Conservation (phyloP, 805 yeast species). For the Barnettozyma wickerhamii region DNA sequence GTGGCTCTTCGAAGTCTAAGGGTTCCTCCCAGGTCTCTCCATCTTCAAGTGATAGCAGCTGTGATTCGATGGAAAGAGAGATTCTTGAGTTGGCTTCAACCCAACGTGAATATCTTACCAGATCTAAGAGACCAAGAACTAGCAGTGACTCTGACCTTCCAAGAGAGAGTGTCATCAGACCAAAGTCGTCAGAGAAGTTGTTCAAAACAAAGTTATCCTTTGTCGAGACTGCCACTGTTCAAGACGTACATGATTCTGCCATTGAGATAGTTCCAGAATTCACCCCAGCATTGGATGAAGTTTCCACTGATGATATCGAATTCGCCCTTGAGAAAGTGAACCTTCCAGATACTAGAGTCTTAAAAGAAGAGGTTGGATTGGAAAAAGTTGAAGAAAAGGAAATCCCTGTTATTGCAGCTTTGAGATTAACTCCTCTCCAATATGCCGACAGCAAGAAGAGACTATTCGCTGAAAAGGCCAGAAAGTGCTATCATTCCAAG, state of each 20-base stretch:
- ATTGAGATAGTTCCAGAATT: constrained; percentile 16
- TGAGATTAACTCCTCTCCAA: constrained; percentile 21
- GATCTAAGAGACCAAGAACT: constrained; percentile 6
- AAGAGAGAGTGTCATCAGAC: background rate
- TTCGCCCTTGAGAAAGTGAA: constrained; percentile 12
- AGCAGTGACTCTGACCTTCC: background rate
- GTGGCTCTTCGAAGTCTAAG: background rate
- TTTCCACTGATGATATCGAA: constrained; percentile 10
- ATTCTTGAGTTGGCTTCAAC: background rate
- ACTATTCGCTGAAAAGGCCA: constrained; percentile 84
- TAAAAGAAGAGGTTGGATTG: constrained; percentile 12
- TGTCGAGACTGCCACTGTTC: constrained; percentile 14
- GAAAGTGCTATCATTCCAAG: constrained; percentile 58
- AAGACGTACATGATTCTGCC: constrained; percentile 18
- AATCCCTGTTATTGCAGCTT: constrained; percentile 11
- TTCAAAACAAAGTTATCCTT: constrained; percentile 8
- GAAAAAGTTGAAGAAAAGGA: constrained; percentile 13
- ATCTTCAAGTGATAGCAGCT: background rate
- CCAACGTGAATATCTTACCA: constrained; percentile 6
- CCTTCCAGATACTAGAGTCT: constrained; percentile 2
- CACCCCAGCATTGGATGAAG: constrained; percentile 13
- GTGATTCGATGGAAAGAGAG: background rate
- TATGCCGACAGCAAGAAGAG: constrained; percentile 66
- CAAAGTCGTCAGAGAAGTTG: background rate
- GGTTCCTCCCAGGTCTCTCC: background rate